Evolutionary conservation across 371 early-diverging fungal genomes (phyloP), one percentile per base, ranked within the genome.

Genomic region (Blakeslea trispora): DNA sequence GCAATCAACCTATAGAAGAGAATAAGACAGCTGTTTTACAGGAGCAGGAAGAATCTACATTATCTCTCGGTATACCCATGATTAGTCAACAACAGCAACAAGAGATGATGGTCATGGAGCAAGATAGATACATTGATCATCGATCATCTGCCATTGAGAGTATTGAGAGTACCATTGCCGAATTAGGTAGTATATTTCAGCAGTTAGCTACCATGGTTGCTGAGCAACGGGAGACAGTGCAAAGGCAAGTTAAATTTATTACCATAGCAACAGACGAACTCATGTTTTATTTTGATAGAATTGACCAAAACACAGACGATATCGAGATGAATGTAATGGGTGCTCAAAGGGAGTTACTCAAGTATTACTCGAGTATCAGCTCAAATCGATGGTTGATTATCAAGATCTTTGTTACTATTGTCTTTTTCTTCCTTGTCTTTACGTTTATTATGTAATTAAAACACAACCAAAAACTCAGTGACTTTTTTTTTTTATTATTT

Each of bases 161-260:
- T 13, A 96, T 98, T 57, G 98, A 98, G 64, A 89, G 92, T 10
- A 98, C 98, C 1, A 94, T 98, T 54, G 91, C 94, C 0, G 98
- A 98, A 66, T 84, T 98, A 17, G 98, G 98, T 17, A 84, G 88
- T 53, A 95, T 98, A 18, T 98, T 95, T 66, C 92, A 91, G 63
- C 93, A 96, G 59, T 77, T 98, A 55, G 93, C 96, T 5, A 83
- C 85, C 8, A 91, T 98, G 87, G 91, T 98, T 4, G 90, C 95
- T 0, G 93, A 91, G 55, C 98, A 98, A 64, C 78, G 98, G 17
- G 97, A 98, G 50, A 88, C 89, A 44, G 93, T 98, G 17, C 95
- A 94, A 74, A 70, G 93, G 84, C 84, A 77, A 61, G 43, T 9
- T 13, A 17, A 17, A 9, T 17, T 23, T n/a, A 15, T 13, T 31